phyloP scores from a whole-genome alignment of 805 yeast species.

The Nakazawaea wyomingensis region DNA sequence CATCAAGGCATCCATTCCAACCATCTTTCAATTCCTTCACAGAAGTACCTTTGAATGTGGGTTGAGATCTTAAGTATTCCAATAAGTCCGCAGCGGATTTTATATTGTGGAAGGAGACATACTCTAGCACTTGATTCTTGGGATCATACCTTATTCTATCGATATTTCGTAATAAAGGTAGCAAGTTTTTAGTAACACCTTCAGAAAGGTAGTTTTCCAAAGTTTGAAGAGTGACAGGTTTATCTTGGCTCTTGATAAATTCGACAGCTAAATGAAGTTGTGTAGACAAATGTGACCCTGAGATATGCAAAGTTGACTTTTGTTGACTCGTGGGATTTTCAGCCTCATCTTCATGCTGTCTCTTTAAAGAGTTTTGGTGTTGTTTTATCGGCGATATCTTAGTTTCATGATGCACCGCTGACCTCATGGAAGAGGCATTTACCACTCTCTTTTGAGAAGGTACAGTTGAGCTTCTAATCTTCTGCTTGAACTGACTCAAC shows the following conservation, averaged over 20 bases:
- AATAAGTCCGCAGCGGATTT: constrained; percentile 74
- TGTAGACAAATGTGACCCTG: constrained; percentile 68
- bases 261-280: constrained; percentile 90
- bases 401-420: constrained; percentile 1
- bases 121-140: constrained; percentile 63
- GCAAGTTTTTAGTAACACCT: constrained; percentile 54
- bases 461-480: constrained; percentile 46
- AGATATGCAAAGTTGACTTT: constrained; percentile 9
- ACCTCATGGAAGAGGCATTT: neutral
- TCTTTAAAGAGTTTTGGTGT: constrained; percentile 14
- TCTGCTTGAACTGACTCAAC: constrained; percentile 59
- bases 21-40: constrained; percentile 82
- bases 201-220: constrained; percentile 62
- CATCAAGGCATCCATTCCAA: constrained; percentile 84
- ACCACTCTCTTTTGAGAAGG: constrained; percentile 30
- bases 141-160: constrained; percentile 73
- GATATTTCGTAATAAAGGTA: constrained; percentile 68
- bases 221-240: constrained; percentile 62
- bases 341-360: constrained; percentile 21
- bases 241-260: constrained; percentile 66
- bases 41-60: constrained; percentile 80
- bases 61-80: constrained; percentile 68
- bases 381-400: constrained; percentile 13
- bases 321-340: neutral
- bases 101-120: constrained; percentile 85